Evolutionary conservation across 208 protist species (phyloP).

Genomic region (Trichomonas vaginalis): DNA sequence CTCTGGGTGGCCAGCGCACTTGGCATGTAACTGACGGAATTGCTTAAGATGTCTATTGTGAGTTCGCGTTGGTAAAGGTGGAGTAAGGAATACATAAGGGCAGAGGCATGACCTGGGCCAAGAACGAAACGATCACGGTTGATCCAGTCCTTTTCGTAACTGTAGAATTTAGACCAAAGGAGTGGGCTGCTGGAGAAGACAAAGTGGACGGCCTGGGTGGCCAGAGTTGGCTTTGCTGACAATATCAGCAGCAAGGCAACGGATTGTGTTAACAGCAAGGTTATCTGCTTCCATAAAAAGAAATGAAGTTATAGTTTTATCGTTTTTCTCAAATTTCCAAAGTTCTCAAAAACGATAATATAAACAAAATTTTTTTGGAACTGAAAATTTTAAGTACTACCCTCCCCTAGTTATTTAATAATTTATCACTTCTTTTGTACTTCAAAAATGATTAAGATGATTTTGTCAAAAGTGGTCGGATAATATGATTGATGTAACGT

Average conservation of each 20-base stretch:
- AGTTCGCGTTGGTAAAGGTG: conserved; percentile 65
- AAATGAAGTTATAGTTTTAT: no score
- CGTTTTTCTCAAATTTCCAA: no score
- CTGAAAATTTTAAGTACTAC: no score
- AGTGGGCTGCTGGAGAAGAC: conserved; percentile 73
- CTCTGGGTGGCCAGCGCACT: conserved; percentile 96
- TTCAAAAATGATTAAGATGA: no score
- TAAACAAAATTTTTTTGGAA: no score
- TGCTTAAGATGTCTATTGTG: conserved; percentile 81
- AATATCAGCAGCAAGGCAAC: conserved; percentile 53
- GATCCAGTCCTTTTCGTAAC: conserved; percentile 76
- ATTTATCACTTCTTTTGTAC: no score
- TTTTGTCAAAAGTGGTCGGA: no score
- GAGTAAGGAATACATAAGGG: conserved; percentile 90
- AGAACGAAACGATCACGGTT: conserved; percentile 97
- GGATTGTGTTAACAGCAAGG: conserved; percentile 20
- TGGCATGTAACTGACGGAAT: conserved; percentile 72
- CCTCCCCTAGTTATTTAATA: no score
- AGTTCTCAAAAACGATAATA: no score
- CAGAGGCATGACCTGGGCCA: conserved; percentile 93
- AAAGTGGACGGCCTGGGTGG: conserved; percentile 69
- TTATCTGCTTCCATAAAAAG: conserved; percentile 21
- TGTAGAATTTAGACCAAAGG: conserved; percentile 59
- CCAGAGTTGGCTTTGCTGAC: conserved; percentile 77
- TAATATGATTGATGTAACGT: no score